phyloP scores from a whole-genome alignment of 108 stramenopile genomes.

The Cyclotella atomus region DNA sequence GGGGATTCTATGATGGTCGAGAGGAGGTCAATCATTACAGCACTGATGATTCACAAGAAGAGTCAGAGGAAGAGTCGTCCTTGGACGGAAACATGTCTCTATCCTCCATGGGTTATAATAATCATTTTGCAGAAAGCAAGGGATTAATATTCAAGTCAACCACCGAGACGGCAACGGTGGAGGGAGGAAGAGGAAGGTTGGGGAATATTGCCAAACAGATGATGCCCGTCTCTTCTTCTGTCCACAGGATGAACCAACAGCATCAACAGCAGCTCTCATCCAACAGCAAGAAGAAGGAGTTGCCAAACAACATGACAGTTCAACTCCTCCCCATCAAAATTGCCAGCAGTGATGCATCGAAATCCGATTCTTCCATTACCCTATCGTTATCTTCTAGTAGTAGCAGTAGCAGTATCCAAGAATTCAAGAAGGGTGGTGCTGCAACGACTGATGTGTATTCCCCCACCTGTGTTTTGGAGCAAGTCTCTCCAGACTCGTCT shows the following conservation, averaged over 20 bases:
- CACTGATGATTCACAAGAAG: background rate
- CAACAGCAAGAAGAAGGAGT: background rate
- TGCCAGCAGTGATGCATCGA: background rate
- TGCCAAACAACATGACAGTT: too few species aligned
- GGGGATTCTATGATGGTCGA: too few species aligned
- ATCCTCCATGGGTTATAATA: background rate
- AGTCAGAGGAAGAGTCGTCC: background rate
- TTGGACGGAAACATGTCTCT: too few species aligned
- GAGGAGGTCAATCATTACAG: too few species aligned
- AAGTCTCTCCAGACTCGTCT: background rate
- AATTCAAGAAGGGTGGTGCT: background rate
- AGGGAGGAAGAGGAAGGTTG: background rate
- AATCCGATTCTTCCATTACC: background rate
- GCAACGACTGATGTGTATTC: background rate
- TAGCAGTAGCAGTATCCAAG: too few species aligned
- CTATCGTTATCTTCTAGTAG: background rate
- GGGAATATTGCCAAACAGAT: background rate
- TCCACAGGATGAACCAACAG: background rate
- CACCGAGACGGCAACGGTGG: background rate
- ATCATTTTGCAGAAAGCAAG: constrained; percentile 13
- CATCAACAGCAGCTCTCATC: background rate
- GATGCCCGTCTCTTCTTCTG: background rate
- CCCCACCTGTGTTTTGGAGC: background rate
- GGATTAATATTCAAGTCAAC: background rate
- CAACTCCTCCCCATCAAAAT: background rate